phyloP scores from a whole-genome alignment of 2,329 filamentous ascomycete species.

The Alternaria consortialis region DNA sequence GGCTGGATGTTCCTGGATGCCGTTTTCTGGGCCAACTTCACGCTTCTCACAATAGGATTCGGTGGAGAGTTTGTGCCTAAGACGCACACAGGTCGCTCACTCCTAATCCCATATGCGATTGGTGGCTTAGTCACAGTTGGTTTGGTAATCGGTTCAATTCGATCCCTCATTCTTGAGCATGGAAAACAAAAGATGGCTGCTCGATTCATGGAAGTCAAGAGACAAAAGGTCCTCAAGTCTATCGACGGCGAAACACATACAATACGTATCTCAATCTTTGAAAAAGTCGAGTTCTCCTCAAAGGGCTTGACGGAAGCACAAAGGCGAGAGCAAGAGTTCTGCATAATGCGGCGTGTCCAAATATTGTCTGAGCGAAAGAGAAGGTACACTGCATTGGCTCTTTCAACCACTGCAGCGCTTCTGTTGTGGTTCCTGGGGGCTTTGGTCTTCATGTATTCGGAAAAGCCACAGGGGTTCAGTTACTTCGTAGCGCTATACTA shows the following conservation, averaged over 20 bases:
- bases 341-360: conserved; percentile 54
- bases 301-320: conserved; percentile 50
- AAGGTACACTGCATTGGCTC: conserved; percentile 52
- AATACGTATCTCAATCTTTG: conserved; percentile 55
- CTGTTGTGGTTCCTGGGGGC: conserved; percentile 60
- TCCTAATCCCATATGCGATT: conserved; percentile 65
- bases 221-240: conserved; percentile 53
- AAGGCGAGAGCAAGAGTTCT: conserved; percentile 60
- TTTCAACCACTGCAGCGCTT: conserved; percentile 52
- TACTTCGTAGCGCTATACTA: conserved; percentile 65
- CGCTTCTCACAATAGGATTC: conserved; percentile 64
- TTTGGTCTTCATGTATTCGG: conserved; percentile 59
- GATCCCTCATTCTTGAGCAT: conserved; percentile 60
- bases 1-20: conserved; percentile 63
- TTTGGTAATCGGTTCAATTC: conserved; percentile 64
- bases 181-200: conserved; percentile 62
- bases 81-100: conserved; percentile 59
- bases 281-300: conserved; percentile 53
- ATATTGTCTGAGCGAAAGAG: conserved; percentile 46
- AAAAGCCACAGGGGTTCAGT: conserved; percentile 58
- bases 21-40: conserved; percentile 66
- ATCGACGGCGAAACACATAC: conserved; percentile 53
- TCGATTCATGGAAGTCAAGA: conserved; percentile 60
- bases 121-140: conserved; percentile 64
- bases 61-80: conserved; percentile 60